Evolutionary conservation across 2,329 filamentous ascomycete genomes (phyloP), one percentile per base, ranked within the genome.

Genomic region (Reticulascus tulasneorum): DNA sequence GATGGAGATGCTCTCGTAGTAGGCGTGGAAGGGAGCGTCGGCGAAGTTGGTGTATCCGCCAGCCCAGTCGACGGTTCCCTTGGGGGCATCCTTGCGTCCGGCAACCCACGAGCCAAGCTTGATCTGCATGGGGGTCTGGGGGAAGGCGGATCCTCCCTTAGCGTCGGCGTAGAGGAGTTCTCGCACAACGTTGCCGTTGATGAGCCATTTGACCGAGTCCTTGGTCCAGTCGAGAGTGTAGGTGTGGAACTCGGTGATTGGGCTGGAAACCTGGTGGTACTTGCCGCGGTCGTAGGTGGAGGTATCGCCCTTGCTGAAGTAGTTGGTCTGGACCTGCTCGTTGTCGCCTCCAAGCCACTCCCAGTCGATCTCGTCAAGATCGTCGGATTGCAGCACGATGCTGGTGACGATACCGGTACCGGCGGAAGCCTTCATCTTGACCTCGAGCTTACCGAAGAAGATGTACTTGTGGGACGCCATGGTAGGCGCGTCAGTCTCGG

Each of bases 281-380:
- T 69, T 69, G 54, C 77, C 82, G 44, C 84, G 82, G 63, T 88
- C 79, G 61, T 80, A 88, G 39, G 73, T 74, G n/a, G 73, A 73
- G 36, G 75, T 79, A 61, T 86, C 66, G 40, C 84, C 84, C 69
- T 86, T 84, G 66, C 79, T 77, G 63, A 85, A 86, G 68, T 88
- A 94, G 67, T 94, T 94, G 58, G 79, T 84, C 67, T 96, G 91
- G 21, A 90, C 89, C 58, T 91, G 72, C 19, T 69, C 62, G 47
- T 73, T 66, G 55, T 87, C 78, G 35, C 79, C 82, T 40, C 91
- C 93, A 40, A 97, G 73, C 84, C 87, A 95, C 64, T 97, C 91
- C 84, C 88, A 94, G 62, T 97, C 91, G 45, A 97, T 93, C 71
- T 95, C 89, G 58, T 97, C 91, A 20, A 95, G 75, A 54, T 84